Conservation (phyloP, 208 protist species). For the Crithidia brevicula region DNA sequence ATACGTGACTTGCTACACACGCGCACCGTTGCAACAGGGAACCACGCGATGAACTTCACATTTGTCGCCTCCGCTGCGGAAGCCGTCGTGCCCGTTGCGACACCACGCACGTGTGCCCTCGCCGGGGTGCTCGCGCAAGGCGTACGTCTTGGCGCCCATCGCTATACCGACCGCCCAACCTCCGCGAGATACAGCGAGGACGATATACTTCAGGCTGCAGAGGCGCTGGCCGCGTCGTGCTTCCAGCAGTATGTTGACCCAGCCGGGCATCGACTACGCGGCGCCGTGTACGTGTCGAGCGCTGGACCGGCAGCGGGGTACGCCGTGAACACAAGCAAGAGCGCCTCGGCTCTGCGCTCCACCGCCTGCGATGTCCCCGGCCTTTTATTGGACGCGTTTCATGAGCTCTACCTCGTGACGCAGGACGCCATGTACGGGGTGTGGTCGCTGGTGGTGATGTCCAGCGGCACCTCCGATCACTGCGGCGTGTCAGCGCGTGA, state of each 20-base stretch:
- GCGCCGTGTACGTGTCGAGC: constrained; percentile 22
- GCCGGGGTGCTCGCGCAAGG: constrained; percentile 32
- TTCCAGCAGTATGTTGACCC: constrained; percentile 38
- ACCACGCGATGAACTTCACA: constrained; percentile 35
- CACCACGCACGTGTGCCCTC: constrained; percentile 32
- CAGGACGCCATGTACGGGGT: constrained; percentile 50
- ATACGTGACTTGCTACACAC: constrained; percentile 32
- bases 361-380: constrained; percentile 25
- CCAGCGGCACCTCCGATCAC: constrained; percentile 26
- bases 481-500: constrained; percentile 15
- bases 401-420: constrained; percentile 46
- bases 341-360: neutral
- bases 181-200: constrained; percentile 19
- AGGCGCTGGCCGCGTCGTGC: constrained; percentile 55
- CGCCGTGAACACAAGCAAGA: no score
- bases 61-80: constrained; percentile 28
- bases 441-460: constrained; percentile 50
- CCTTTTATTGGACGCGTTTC: constrained; percentile 36
- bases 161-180: constrained; percentile 2
- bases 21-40: constrained; percentile 14
- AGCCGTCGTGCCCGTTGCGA: constrained; percentile 19
- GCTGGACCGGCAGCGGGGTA: constrained; percentile 15
- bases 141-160: constrained; percentile 35
- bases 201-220: constrained; percentile 35
- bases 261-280: constrained; percentile 11